Base-by-base conservation (phyloP, 352 stramenopile genomes). In the Globisporangium middletonii region DNA sequence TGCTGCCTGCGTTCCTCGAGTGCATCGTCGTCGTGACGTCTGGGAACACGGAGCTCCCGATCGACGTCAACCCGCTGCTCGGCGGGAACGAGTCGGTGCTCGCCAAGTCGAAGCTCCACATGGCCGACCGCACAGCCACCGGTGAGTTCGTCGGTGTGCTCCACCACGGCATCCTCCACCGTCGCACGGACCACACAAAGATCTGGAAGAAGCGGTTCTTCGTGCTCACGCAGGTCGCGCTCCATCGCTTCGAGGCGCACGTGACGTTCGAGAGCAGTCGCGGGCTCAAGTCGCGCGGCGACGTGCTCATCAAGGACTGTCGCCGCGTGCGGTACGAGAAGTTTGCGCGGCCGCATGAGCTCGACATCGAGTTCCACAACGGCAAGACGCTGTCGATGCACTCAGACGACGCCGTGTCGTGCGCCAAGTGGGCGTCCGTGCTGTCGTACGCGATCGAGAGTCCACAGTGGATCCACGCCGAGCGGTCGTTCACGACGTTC, bases 161-260 rank as follows among this genome's bases (percentile, higher is more conserved):
- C 7, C 62, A 75, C 42, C 63, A 58, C 4, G 67, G 70, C 3
- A 43, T 75, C 2, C 51, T 78, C 13, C 65, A 73, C 27, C 64
- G 70, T 0, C 61, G 56, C 12, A 63, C 60, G 0, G 68, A 76
- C n/a, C 62, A 72, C 26, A 69, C 59, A 7, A 67, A 70, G 49
- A 59, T 73, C 16, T 78, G 70, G 70, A 71, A 69, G 49, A 73
- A 71, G 50, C 64, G 70, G 26, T 78, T 75, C 27, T 78, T 75
- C 46, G 70, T 78, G 57, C 67, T 78, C 38, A 78, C 70, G 3
- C 70, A 78, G 38, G 64, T 74, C 41, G 67, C 70, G 16, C 60
- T 78, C 41, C 70, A 78, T 50, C 64, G 70, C 6, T 78, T 78
- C 45, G 67, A 69, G 12, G 38, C 54, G 1, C 38, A 55, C 16